phyloP scores from a whole-genome alignment of 2,329 filamentous ascomycete species.

The Bipolaris bicolor region DNA sequence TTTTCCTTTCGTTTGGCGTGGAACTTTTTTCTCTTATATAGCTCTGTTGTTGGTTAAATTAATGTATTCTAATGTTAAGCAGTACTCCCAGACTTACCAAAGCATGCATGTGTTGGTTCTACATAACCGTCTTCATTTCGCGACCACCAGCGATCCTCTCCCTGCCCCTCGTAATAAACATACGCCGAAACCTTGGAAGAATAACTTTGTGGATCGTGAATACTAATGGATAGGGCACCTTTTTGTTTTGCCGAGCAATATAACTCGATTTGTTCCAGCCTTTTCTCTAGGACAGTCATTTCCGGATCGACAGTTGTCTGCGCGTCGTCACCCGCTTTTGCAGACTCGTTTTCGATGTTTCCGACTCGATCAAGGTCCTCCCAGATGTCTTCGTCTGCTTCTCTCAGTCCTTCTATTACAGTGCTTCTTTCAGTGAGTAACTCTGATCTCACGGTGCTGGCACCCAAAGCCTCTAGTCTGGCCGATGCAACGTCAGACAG shows the following conservation, averaged over 20 bases:
- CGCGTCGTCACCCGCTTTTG: not conserved
- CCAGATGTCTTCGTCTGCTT: not conserved
- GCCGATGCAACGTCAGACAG: not conserved
- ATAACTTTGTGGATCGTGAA: not conserved
- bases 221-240: not conserved
- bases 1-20: not conserved
- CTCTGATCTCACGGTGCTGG: not conserved
- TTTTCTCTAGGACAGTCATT: not conserved
- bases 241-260: not conserved
- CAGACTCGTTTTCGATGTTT: not conserved
- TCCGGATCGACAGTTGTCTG: not conserved
- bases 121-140: not conserved
- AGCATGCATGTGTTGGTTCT: not conserved
- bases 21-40: not conserved
- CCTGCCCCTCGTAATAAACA: not conserved
- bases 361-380: not conserved
- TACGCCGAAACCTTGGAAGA: not conserved
- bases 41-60: not conserved
- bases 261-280: not conserved
- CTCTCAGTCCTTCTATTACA: not conserved
- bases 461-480: not conserved
- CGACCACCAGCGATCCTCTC: not conserved
- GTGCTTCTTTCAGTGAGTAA: not conserved
- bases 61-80: not conserved
- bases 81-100: not conserved